Base-by-base conservation (phyloP, 371 early-diverging fungal species). In the Circinella umbellata region DNA sequence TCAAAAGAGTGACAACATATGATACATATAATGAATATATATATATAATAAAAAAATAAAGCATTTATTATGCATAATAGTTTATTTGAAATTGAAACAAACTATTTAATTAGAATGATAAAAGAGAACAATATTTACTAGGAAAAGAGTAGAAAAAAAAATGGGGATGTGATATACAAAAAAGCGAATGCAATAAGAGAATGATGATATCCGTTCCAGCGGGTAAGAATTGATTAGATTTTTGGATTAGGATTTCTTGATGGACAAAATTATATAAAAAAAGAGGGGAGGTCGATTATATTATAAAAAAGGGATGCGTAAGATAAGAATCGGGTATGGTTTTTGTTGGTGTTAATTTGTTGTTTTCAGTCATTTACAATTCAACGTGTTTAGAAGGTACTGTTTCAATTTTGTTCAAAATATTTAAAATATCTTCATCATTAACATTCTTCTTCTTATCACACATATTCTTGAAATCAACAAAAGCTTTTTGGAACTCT, bases 371-470 rank as follows among this genome's bases (percentile, higher is more conserved):
- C 11, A 9, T 48, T 64, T 70, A 70, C 60, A 70, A 51, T 53
- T 70, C 70, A 18, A 70, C 70, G 46, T 70, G 70, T 9, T 36
- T 55, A 61, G 63, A 36, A 37, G 70, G 66, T 14, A 61, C 65
- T 37, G 66, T 70, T 34, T 60, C 39, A n/a, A 64, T 39, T 7
- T n/a, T 96, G 47, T 91, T 90, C 57, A 95, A 75, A 57, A 98
- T 81, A 38, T 96, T 95, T 46, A 92, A 81, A 63, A 98, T 77
- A 79, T 98, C 97, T 66, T 90, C 89, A 80, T 98, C 96, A 35
- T 90, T 93, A 18, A 98, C 90, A 46, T 92, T 93, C 84, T 95
- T 96, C 83, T 95, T 97, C 51, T 89, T 82, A 70, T 98, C 98
- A 35, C 97, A 96, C 65, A 96, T 80, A 39, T 88, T 76, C 86